Evolutionary conservation across 345 rosid genomes (phyloP).

Genomic region (Eucalyptus marginata): DNA sequence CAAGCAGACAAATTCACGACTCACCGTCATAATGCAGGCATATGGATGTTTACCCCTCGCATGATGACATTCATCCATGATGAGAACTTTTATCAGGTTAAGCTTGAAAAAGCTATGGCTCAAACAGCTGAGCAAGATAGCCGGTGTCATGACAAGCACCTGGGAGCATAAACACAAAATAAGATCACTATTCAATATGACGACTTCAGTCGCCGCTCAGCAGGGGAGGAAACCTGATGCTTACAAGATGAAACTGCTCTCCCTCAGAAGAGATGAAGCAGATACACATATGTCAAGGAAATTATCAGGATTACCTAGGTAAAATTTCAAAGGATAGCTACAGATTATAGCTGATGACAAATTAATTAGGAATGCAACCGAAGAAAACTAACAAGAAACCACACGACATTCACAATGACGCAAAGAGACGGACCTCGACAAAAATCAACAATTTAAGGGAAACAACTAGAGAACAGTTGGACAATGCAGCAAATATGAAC

Average conservation of each 20-base stretch:
- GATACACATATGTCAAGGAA: background rate
- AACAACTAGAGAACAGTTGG: background rate
- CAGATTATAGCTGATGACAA: background rate
- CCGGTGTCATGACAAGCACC: conserved; percentile 98
- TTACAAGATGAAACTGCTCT: background rate
- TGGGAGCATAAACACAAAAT: conserved; percentile 4
- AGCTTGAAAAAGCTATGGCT: conserved; percentile 51
- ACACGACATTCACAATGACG: background rate
- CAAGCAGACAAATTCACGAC: conserved; percentile 1
- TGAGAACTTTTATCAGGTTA: conserved; percentile 56
- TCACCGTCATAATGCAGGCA: conserved; percentile 76
- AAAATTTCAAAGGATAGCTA: background rate
- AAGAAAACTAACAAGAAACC: background rate
- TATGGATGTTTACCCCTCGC: conserved; percentile 61
- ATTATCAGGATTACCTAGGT: background rate
- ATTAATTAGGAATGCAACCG: background rate
- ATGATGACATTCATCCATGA: conserved; percentile 95
- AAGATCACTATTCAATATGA: background rate
- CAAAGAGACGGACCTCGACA: background rate
- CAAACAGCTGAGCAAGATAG: conserved; percentile 60
- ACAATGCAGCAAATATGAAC: background rate
- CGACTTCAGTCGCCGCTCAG: background rate
- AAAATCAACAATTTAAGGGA: background rate
- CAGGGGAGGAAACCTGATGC: background rate
- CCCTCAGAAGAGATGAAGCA: background rate